Evolutionary conservation across 306 rosid species (phyloP).

Genomic region (Erythrophleum fordii): DNA sequence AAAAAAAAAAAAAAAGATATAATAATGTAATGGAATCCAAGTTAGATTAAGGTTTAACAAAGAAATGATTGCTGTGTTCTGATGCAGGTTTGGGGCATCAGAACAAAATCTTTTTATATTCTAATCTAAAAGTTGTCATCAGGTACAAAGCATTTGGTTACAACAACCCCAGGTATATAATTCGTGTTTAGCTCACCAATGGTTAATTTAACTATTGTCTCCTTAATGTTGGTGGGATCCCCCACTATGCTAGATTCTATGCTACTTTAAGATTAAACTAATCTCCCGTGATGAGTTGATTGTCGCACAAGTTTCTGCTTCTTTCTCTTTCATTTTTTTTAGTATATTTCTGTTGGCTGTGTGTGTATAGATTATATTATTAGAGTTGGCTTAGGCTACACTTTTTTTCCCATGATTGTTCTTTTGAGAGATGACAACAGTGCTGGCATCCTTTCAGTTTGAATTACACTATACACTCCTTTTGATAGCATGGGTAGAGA

Average conservation of each 20-base stretch:
- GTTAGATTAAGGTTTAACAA: conserved; percentile 19
- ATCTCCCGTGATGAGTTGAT: not conserved
- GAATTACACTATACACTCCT: not conserved
- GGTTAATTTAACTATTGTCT: not conserved
- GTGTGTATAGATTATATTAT: not conserved
- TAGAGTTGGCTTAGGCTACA: too few species aligned
- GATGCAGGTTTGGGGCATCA: conserved; percentile 28
- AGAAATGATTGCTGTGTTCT: conserved; percentile 2
- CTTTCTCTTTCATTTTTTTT: not conserved
- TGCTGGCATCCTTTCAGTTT: not conserved
- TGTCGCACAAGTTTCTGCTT: not conserved
- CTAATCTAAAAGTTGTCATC: not conserved
- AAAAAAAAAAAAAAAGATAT: not conserved
- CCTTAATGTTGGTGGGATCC: conserved; percentile 6
- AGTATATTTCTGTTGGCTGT: not conserved
- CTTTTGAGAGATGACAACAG: not conserved
- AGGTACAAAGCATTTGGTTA: conserved; percentile 27
- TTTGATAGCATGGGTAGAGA: too few species aligned
- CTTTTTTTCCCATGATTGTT: not conserved
- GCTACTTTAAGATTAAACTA: conserved; percentile 7
- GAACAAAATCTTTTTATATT: not conserved
- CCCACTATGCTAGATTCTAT: conserved; percentile 14
- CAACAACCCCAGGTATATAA: not conserved
- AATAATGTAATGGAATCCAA: not conserved
- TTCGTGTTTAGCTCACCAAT: conserved; percentile 17